phyloP scores from a whole-genome alignment of 345 rosid species.

The Nasturtium officinale region DNA sequence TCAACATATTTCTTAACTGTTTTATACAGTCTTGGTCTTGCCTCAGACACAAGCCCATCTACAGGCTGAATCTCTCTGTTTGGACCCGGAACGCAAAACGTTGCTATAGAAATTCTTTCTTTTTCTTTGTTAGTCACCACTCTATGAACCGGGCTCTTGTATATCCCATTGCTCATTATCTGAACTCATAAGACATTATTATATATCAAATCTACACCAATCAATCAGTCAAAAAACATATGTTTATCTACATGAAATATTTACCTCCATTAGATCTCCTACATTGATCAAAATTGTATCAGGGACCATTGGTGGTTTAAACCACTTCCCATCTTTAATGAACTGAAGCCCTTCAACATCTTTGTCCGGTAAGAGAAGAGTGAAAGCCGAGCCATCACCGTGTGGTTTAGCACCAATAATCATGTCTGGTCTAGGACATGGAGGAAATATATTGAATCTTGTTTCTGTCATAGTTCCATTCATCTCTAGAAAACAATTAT shows the following conservation, averaged over 20 bases:
- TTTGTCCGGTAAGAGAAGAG: conserved; percentile 58
- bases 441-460: conserved; percentile 65
- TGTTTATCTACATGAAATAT: background rate
- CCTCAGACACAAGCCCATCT: conserved; percentile 41
- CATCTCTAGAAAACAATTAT: conserved; percentile 50
- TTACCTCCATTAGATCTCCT: conserved; percentile 63
- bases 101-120: conserved; percentile 57
- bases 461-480: conserved; percentile 50
- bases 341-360: conserved; percentile 59
- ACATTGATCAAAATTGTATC: conserved; percentile 54
- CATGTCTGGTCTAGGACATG: conserved; percentile 59
- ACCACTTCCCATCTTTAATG: conserved; percentile 55
- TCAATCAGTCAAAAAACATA: background rate
- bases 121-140: conserved; percentile 54
- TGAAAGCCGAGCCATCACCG: conserved; percentile 63
- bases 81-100: conserved; percentile 49
- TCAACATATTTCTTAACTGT: conserved; percentile 50
- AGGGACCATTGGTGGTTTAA: conserved; percentile 52
- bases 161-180: conserved; percentile 69
- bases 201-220: conserved; percentile 10
- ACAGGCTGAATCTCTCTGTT: conserved; percentile 46
- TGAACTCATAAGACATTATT: conserved; percentile 10
- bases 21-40: conserved; percentile 58
- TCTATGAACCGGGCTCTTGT: conserved; percentile 57
- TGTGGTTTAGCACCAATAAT: conserved; percentile 60